phyloP scores from a whole-genome alignment of 176 grass and related monocot species.

The Canna indica region DNA sequence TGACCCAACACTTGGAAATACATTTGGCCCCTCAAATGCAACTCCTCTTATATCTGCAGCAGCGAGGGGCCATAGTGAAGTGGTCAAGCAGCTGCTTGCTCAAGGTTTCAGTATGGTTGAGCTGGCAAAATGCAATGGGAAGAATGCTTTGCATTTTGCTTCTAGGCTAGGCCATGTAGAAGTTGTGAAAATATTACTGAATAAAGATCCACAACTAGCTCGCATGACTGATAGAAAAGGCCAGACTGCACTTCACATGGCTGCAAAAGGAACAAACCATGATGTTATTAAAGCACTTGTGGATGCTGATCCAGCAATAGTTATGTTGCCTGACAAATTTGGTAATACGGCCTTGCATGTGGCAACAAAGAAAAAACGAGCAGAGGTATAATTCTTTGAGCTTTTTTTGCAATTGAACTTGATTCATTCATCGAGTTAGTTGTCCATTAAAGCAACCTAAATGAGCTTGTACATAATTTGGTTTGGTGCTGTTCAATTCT shows the following conservation, averaged over 20 bases:
- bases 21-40: conserved; percentile 11
- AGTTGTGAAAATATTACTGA: not conserved
- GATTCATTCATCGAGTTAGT: no score
- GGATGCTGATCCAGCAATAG: conserved; percentile 15
- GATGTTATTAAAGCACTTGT: conserved; percentile 12
- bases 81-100: conserved; percentile 11
- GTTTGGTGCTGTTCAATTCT: no score
- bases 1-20: conserved; percentile 4
- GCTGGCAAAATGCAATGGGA: conserved; percentile 5
- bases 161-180: not conserved
- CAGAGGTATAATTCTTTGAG: no score
- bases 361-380: conserved; percentile 8
- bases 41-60: conserved; percentile 18
- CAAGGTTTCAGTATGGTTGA: not conserved
- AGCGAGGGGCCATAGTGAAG: conserved; percentile 3
- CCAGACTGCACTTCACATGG: conserved; percentile 19
- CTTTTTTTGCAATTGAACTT: no score
- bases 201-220: conserved; percentile 12
- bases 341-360: conserved; percentile 16
- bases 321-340: conserved; percentile 13
- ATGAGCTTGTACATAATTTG: no score
- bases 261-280: conserved; percentile 1
- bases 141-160: conserved; percentile 18
- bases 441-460: no score
- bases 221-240: conserved; percentile 14